Evolutionary conservation across 2,329 filamentous ascomycete species (phyloP).

Genomic region (Colletotrichum sp.): DNA sequence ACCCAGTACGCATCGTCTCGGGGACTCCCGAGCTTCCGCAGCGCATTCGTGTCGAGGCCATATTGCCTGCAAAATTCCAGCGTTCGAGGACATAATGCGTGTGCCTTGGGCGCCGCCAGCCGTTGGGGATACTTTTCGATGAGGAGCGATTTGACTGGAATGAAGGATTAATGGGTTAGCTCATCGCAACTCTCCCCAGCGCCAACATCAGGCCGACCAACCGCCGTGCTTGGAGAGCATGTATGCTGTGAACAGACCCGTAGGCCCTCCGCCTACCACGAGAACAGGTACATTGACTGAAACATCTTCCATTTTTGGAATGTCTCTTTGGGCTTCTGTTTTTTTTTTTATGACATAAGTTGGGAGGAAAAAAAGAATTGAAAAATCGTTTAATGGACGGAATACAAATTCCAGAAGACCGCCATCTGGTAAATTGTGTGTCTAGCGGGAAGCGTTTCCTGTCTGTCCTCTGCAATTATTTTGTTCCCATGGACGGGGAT

Average conservation of each 20-base stretch:
- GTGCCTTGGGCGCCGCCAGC: constrained; percentile 30
- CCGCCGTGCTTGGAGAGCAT: constrained; percentile 28
- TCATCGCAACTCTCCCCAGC: constrained; percentile 23
- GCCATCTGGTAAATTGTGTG: neutral
- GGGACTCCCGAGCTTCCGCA: constrained; percentile 4
- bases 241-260: constrained; percentile 37
- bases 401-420: neutral
- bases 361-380: neutral
- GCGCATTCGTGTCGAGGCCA: constrained; percentile 5
- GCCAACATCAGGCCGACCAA: neutral
- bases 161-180: neutral
- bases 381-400: neutral
- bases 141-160: constrained; percentile 29
- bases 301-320: neutral
- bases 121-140: constrained; percentile 34
- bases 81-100: constrained; percentile 16
- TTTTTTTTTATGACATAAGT: neutral
- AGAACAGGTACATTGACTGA: constrained; percentile 34
- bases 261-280: constrained; percentile 39
- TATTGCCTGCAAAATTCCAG: constrained; percentile 22
- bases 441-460: no score
- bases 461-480: neutral
- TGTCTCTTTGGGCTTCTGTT: neutral
- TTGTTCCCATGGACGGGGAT: neutral
- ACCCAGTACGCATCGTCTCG: constrained; percentile 19